Conservation (phyloP, 371 early-diverging fungal genomes). For the Haplosporangium sp. region DNA sequence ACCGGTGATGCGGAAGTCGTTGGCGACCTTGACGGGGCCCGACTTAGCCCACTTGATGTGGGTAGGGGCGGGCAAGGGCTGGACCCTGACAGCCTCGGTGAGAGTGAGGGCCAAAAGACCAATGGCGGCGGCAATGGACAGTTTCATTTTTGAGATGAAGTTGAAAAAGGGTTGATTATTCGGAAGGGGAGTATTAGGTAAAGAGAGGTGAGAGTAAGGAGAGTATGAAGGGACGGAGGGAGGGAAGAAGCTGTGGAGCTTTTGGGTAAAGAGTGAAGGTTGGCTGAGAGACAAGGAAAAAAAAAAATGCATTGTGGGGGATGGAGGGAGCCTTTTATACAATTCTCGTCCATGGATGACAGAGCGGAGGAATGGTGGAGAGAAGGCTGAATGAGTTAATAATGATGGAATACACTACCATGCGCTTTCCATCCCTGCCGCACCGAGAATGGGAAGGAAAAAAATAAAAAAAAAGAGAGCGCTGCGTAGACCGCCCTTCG, state of each 20-base stretch:
- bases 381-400: too few relatives aligned
- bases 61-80: conserved; percentile 49
- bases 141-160: conserved; percentile 34
- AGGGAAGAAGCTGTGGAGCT: conserved; percentile 4
- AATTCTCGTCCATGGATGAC: neutral
- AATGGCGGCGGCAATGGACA: conserved; percentile 50
- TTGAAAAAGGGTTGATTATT: neutral
- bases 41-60: conserved; percentile 38
- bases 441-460: too few relatives aligned
- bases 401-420: neutral
- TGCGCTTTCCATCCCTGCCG: too few relatives aligned
- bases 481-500: too few relatives aligned
- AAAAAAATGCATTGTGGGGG: conserved; percentile 24
- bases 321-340: conserved; percentile 25
- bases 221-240: neutral
- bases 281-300: conserved; percentile 50
- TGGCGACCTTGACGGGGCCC: conserved; percentile 47
- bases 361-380: neutral
- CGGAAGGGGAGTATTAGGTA: neutral
- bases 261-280: conserved; percentile 12
- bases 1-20: conserved; percentile 48
- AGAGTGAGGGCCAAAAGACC: conserved; percentile 52
- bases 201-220: neutral
- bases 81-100: conserved; percentile 53
- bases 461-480: too few relatives aligned